phyloP scores from a whole-genome alignment of 331 rosid genomes.

The Quercus phellos region DNA sequence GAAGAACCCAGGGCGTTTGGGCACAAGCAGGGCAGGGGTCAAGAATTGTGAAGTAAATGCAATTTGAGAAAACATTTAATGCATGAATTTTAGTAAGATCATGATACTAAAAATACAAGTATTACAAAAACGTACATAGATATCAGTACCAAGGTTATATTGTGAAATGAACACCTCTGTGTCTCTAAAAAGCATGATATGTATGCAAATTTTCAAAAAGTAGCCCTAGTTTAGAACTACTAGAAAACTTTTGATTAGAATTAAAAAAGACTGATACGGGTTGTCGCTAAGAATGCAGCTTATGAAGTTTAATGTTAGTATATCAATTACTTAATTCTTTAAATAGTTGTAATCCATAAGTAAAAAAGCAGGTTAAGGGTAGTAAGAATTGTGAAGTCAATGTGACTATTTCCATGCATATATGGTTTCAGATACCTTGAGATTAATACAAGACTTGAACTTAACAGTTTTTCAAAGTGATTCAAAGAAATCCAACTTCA shows the following conservation, averaged over 20 bases:
- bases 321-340: neutral
- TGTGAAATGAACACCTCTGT: neutral
- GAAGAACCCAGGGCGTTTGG: neutral
- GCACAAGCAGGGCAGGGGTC: neutral
- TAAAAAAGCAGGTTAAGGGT: neutral
- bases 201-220: neutral
- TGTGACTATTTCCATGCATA: neutral
- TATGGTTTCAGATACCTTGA: neutral
- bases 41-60: neutral
- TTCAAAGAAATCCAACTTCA: neutral
- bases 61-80: neutral
- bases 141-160: neutral
- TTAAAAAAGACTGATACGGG: neutral
- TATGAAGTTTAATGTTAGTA: neutral
- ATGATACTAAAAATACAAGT: too few relatives aligned
- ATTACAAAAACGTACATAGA: too few relatives aligned
- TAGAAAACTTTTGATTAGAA: neutral
- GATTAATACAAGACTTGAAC: neutral
- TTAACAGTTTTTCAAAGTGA: neutral
- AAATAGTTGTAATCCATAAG: neutral
- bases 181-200: neutral
- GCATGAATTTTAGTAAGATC: too few relatives aligned
- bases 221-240: neutral
- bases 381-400: neutral
- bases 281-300: neutral